A percentile compares a stretch with the other conserved stretches of the same genome.
Conservation (phyloP, 139 green algal genomes). For the Chlamydomonas schloesseri region DNA sequence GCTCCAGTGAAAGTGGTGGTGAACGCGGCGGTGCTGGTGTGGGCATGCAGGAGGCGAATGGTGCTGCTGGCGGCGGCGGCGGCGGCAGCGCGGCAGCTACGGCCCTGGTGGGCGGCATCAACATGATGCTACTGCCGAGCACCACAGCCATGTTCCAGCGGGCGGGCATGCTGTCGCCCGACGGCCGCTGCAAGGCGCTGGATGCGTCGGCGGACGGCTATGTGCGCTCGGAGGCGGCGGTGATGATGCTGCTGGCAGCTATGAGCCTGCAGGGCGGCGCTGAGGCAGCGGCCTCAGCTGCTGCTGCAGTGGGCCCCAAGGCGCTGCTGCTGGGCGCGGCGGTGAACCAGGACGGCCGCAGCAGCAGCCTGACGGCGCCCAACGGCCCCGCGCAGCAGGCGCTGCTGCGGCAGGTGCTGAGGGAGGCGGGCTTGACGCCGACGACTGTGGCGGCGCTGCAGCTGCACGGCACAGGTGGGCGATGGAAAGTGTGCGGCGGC, state of each 20-base stretch:
- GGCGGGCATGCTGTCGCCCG: constrained; percentile 77
- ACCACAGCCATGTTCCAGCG: constrained; percentile 82
- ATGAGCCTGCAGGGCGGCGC: not conserved
- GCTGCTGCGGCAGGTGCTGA: constrained; percentile 71
- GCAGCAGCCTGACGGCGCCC: constrained; percentile 88
- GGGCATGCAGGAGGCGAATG: not conserved
- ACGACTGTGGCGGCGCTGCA: constrained; percentile 54
- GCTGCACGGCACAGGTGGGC: constrained; percentile 78
- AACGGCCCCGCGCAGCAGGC: constrained; percentile 89
- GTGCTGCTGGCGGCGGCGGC: constrained; percentile 25
- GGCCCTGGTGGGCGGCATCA: constrained; percentile 79
- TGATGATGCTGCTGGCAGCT: constrained; percentile 58
- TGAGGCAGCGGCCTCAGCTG: too few relatives aligned
- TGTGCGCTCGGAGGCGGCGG: constrained; percentile 53
- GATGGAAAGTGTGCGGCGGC: too few relatives aligned
- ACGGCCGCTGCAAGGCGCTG: constrained; percentile 90
- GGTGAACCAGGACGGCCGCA: constrained; percentile 90
- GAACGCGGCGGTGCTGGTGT: too few relatives aligned
- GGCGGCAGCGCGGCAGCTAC: not conserved
- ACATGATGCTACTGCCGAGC: constrained; percentile 76
- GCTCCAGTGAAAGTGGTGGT: too few relatives aligned
- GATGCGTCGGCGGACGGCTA: constrained; percentile 84
- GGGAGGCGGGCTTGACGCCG: not conserved
- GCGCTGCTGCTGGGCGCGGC: constrained; percentile 53
- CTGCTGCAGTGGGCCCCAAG: constrained; percentile 29